These are phyloP conservation scores for Colletotrichum higginsianum DNA, from an alignment of 2,329 filamentous ascomycete genomes.

Conservation along the genomic window DNA sequence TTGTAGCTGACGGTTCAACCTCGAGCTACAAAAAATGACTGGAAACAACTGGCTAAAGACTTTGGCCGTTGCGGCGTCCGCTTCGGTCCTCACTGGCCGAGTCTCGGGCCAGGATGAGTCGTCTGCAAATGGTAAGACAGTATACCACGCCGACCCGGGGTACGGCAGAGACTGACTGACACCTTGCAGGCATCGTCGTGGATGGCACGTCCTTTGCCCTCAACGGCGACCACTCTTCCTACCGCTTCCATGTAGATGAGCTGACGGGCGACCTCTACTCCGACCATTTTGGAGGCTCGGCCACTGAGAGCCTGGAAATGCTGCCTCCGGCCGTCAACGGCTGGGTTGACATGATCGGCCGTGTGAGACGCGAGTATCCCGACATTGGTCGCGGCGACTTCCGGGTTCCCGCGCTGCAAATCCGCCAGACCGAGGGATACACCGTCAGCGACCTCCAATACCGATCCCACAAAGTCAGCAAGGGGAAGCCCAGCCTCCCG, in stretches of 20 bases:
- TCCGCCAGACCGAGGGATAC: constrained; percentile 71
- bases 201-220: constrained; percentile 70
- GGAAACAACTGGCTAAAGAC: constrained; percentile 5
- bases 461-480: constrained; percentile 67
- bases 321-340: constrained; percentile 60
- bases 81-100: not conserved
- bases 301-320: constrained; percentile 60
- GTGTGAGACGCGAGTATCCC: constrained; percentile 72
- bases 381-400: constrained; percentile 76
- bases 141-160: accelerated
- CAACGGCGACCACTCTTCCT: constrained; percentile 70
- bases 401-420: constrained; percentile 72
- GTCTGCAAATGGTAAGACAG: constrained; percentile 10
- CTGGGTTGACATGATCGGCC: constrained; percentile 67
- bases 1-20: not conserved
- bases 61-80: constrained; percentile 22
- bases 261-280: constrained; percentile 69
- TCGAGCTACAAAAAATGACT: constrained; percentile 2
- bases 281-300: constrained; percentile 73
- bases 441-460: constrained; percentile 73
- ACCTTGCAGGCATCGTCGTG: constrained; percentile 63
- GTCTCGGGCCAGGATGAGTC: constrained; percentile 14
- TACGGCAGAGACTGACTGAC: not conserved
- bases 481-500: constrained; percentile 69
- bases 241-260: constrained; percentile 74